Percentiles rank a stretch among this genome's conserved stretches.
Conservation (phyloP, 441 rosid species). For the Bocquillonia castaneifolia region DNA sequence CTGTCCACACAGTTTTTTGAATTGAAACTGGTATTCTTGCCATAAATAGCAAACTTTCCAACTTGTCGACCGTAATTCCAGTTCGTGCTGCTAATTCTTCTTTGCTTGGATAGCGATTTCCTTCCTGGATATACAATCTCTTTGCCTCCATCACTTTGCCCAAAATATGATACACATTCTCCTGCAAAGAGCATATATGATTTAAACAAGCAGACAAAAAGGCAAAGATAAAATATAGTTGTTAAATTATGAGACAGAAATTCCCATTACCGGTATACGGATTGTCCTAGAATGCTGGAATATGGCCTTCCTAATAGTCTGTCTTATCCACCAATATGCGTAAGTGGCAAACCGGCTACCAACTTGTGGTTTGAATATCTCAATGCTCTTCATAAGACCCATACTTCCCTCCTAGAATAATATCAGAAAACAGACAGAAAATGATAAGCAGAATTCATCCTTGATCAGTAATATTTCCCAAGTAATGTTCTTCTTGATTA, state of each 20-base stretch:
- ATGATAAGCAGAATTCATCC: background rate
- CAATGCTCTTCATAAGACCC: constrained; percentile 87
- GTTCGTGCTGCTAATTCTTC: constrained; percentile 64
- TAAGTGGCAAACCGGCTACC: constrained; percentile 82
- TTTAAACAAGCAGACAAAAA: background rate
- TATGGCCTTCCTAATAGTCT: constrained; percentile 60
- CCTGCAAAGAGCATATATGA: constrained; percentile 43
- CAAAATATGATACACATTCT: constrained; percentile 49
- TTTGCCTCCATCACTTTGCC: constrained; percentile 69
- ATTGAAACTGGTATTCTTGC: constrained; percentile 65
- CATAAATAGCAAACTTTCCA: constrained; percentile 44
- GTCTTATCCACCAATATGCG: constrained; percentile 94
- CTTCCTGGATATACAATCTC: constrained; percentile 51
- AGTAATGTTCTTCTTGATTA: background rate
- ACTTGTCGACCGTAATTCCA: constrained; percentile 56
- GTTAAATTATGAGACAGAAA: background rate
- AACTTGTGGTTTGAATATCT: constrained; percentile 74
- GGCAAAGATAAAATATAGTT: background rate
- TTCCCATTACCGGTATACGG: constrained; percentile 68
- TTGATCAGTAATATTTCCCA: background rate
- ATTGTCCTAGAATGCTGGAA: constrained; percentile 69
- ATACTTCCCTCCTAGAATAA: constrained; percentile 68
- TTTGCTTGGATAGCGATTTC: constrained; percentile 49
- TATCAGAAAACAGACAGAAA: constrained; percentile 17
- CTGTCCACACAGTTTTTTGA: constrained; percentile 73